These are phyloP conservation scores for Podospora appendiculata DNA, from an alignment of 495 filamentous ascomycete species.

Conservation along the genomic window DNA sequence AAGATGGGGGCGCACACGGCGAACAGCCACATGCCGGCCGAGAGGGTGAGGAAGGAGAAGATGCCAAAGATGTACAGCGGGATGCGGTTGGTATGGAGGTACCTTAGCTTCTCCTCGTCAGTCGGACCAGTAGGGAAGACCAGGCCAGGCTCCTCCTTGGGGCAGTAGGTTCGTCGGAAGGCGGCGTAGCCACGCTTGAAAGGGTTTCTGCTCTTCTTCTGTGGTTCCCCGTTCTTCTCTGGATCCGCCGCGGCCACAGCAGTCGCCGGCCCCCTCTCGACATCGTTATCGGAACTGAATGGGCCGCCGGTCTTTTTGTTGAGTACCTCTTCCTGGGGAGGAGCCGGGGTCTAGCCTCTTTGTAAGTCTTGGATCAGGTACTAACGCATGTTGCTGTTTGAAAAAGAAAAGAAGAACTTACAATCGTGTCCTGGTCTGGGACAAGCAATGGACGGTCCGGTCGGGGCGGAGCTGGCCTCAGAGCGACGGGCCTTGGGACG, in stretches of 20 bases:
- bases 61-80: conserved; percentile 25
- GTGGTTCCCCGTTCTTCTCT: conserved; percentile 5
- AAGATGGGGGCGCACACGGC: conserved; percentile 20
- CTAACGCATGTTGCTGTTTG: background rate
- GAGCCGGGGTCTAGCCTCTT: conserved; percentile 6
- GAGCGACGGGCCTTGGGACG: too few relatives aligned
- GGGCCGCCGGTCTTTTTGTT: conserved; percentile 10
- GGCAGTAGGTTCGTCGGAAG: conserved; percentile 22
- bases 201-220: background rate
- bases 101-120: conserved; percentile 22
- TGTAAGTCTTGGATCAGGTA: background rate
- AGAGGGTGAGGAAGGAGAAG: conserved; percentile 22
- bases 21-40: conserved; percentile 28
- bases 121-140: conserved; percentile 21
- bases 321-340: conserved; percentile 5
- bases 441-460: background rate
- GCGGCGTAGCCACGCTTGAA: conserved; percentile 7
- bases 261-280: conserved; percentile 1
- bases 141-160: conserved; percentile 17
- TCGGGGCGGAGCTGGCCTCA: background rate
- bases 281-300: conserved; percentile 5
- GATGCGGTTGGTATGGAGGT: conserved; percentile 23
- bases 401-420: background rate
- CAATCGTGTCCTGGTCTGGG: conserved; percentile 1
- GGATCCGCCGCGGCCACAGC: background rate